These are phyloP conservation scores for Septoria linicola DNA, from an alignment of 2,329 filamentous ascomycete species.

Conservation along the genomic window DNA sequence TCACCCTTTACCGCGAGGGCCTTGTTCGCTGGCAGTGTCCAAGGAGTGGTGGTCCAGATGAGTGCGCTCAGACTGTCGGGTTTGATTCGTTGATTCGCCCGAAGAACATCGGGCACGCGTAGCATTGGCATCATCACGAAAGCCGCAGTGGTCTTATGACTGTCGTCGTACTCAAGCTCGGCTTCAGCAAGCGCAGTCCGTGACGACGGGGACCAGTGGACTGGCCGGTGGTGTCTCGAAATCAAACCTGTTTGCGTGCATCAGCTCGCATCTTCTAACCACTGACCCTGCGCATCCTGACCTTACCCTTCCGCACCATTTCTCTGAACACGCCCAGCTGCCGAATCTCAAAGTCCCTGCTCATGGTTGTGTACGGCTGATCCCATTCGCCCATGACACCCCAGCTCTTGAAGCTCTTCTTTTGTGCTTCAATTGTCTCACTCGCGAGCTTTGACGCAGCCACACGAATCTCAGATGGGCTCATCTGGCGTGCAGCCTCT, in stretches of 20 bases:
- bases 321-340: slow-evolving; percentile 74
- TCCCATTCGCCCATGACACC: slow-evolving; percentile 82
- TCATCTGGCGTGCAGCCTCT: slow-evolving; percentile 38
- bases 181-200: slow-evolving; percentile 78
- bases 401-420: slow-evolving; percentile 69
- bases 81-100: slow-evolving; percentile 39
- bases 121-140: slow-evolving; percentile 75
- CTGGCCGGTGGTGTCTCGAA: slow-evolving; percentile 75
- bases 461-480: slow-evolving; percentile 59
- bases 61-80: slow-evolving; percentile 65
- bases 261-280: slow-evolving; percentile 1
- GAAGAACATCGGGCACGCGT: slow-evolving; percentile 47
- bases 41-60: slow-evolving; percentile 98
- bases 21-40: slow-evolving; percentile 91
- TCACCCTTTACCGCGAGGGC: slow-evolving; percentile 79
- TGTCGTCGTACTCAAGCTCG: slow-evolving; percentile 78
- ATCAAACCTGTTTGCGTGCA: slow-evolving; percentile 56
- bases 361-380: slow-evolving; percentile 75
- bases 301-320: slow-evolving; percentile 62
- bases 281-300: slow-evolving; percentile 1
- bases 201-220: slow-evolving; percentile 83
- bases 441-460: slow-evolving; percentile 65
- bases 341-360: slow-evolving; percentile 68
- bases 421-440: slow-evolving; percentile 69
- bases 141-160: slow-evolving; percentile 69